Evolutionary conservation across 202 grass and related monocot genomes (phyloP), one percentile per base, ranked within the genome.

Genomic region (Brachypodium distachyon): DNA sequence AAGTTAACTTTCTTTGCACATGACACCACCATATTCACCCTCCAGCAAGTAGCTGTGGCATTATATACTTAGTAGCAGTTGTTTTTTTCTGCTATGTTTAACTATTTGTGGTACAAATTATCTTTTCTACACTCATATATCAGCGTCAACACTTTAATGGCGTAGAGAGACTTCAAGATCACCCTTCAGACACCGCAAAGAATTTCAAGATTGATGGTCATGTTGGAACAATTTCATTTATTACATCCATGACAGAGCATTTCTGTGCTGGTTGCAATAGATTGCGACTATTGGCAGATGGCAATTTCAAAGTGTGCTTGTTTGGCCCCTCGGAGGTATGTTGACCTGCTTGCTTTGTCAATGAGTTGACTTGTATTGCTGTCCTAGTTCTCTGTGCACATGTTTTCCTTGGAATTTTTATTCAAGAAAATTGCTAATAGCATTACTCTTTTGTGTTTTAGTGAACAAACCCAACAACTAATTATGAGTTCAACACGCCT

Each of bases 211-310:
- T 93, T 58, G 81, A 90, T 33, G 90, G 81, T 23, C 89, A 97
- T 88, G 58, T 68, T 84, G 95, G 95, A 78, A 94, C 89, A 69
- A 74, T 97, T 77, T 97, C 95, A 65, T 97, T 98, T 83, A 98
- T 98, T 63, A 97, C 95, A 79, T 98, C 95, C 70, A 98, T 98
- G 95, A 98, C 95, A 12, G 87, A 98, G 40, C 87, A 98, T 66
- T 98, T 98, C 88, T 98, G 95, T 74, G 82, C 91, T 67, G 95
- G 95, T 61, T 97, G 95, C 82, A 97, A 89, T 74, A 93, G 95
- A 83, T 74, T 94, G 66, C 81, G 95, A 54, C 77, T 97, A 53
- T 80, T 97, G 76, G 91, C 95, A 60, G 91, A 98, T 85, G 95
- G 95, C 34, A 98, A 98, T 79, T 92, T 94, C 72, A 98, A 98